Evolutionary conservation across 306 rosid species (phyloP).

Genomic region (Cicer chorassanicum): DNA sequence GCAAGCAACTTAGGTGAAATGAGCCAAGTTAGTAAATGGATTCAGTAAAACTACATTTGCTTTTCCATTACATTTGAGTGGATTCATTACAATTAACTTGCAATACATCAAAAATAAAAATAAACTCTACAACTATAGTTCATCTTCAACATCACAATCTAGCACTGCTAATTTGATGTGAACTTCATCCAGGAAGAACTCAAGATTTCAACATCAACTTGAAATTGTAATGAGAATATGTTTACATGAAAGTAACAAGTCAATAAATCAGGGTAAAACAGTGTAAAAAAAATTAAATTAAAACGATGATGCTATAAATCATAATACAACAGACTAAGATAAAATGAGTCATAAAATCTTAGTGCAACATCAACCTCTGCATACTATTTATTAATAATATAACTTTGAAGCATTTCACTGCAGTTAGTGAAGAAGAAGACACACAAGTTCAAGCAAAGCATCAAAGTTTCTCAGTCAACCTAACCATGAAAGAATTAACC

Average conservation of each 20-base stretch:
- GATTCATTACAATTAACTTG: neutral
- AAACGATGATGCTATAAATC: constrained; percentile 40
- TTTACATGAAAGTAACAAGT: constrained; percentile 39
- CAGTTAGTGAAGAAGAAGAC: constrained; percentile 22
- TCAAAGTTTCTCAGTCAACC: constrained; percentile 84
- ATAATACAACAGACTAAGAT: constrained; percentile 42
- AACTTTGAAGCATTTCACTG: constrained; percentile 37
- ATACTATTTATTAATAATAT: constrained; percentile 44
- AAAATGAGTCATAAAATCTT: constrained; percentile 35
- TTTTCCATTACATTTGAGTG: too few species aligned
- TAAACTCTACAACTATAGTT: neutral
- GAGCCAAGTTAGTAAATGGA: too few species aligned
- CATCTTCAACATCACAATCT: neutral
- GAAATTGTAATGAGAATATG: constrained; percentile 15
- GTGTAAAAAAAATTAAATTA: constrained; percentile 21
- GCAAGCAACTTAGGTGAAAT: too few species aligned
- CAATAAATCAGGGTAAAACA: constrained; percentile 27
- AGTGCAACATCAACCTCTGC: constrained; percentile 28
- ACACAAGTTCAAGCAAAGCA: constrained; percentile 27
- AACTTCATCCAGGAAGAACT: constrained; percentile 33
- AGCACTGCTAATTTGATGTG: constrained; percentile 14
- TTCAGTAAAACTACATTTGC: too few species aligned
- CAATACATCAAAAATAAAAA: neutral
- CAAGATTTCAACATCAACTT: constrained; percentile 16
- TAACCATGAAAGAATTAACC: constrained; percentile 87